Conservation (phyloP, 495 filamentous ascomycete genomes). For the Lepidopterella palustris region DNA sequence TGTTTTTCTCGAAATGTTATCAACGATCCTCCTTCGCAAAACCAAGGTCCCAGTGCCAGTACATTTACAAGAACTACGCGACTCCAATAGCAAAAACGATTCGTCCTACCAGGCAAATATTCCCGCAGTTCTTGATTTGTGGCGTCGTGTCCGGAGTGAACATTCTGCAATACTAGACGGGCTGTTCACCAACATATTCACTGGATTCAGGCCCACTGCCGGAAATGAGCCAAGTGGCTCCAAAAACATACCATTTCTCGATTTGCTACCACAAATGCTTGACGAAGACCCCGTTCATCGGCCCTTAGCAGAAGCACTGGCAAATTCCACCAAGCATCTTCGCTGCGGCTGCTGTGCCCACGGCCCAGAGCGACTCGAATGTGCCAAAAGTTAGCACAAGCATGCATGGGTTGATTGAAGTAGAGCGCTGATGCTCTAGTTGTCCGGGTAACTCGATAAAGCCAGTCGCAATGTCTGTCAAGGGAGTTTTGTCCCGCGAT, state of each 20-base stretch:
- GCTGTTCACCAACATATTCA: background rate
- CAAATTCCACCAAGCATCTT: background rate
- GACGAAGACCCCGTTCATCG: background rate
- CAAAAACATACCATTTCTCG: background rate
- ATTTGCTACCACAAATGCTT: background rate
- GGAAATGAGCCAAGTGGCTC: too few species aligned
- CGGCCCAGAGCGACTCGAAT: background rate
- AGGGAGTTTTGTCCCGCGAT: too few species aligned
- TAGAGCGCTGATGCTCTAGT: too few species aligned
- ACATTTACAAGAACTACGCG: background rate
- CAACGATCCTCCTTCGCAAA: background rate
- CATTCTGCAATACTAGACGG: background rate
- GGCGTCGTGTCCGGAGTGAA: background rate
- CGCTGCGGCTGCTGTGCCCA: background rate
- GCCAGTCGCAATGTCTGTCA: too few species aligned
- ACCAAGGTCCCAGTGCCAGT: background rate
- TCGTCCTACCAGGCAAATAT: background rate
- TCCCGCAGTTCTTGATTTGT: background rate
- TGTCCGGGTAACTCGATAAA: too few species aligned
- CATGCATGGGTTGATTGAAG: too few species aligned
- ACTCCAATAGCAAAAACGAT: background rate
- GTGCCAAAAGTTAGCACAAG: too few species aligned
- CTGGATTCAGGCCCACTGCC: background rate
- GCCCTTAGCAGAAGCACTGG: background rate
- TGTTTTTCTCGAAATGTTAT: conserved; percentile 18